phyloP scores from a whole-genome alignment of 192 early-diverging fungal species.

The Endogone sp. region DNA sequence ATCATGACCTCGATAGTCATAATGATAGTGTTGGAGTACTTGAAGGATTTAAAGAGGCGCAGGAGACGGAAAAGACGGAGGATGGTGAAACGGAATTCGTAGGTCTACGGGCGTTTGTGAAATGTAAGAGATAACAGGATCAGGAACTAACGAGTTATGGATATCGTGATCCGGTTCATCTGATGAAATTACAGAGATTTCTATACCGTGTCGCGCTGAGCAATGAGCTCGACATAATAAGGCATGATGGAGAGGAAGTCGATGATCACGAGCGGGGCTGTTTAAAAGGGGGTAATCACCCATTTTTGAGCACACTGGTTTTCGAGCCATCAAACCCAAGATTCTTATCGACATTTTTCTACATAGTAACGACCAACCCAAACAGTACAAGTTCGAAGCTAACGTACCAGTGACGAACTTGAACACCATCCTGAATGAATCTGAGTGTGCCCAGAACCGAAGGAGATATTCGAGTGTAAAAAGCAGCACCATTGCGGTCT shows the following conservation, averaged over 20 bases:
- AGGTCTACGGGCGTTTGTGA: slow-evolving; percentile 34
- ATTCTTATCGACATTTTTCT: too few species aligned
- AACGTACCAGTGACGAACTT: slow-evolving; percentile 45
- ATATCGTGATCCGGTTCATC: not conserved
- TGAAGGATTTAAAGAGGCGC: slow-evolving; percentile 77
- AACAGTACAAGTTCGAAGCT: not conserved
- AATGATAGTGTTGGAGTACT: slow-evolving; percentile 75
- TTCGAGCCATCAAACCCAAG: too few species aligned
- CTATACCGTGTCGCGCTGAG: slow-evolving; percentile 59
- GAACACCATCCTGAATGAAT: slow-evolving; percentile 59
- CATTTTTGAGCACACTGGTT: not conserved
- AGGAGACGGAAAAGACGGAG: slow-evolving; percentile 71
- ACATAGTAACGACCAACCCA: too few species aligned
- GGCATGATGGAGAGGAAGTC: slow-evolving; percentile 76
- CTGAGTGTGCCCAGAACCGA: slow-evolving; percentile 68
- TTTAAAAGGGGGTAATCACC: not conserved
- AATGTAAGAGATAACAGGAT: not conserved
- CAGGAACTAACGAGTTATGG: not conserved
- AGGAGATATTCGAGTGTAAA: slow-evolving; percentile 73
- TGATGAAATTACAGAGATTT: not conserved
- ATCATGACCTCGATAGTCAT: slow-evolving; percentile 86
- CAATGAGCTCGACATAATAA: slow-evolving; percentile 71
- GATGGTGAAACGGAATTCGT: slow-evolving; percentile 81
- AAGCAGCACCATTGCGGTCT: slow-evolving; percentile 64
- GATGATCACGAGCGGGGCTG: slow-evolving; percentile 62